Conservation (phyloP, 2,329 filamentous ascomycete genomes). For the Penicillium sp. region DNA sequence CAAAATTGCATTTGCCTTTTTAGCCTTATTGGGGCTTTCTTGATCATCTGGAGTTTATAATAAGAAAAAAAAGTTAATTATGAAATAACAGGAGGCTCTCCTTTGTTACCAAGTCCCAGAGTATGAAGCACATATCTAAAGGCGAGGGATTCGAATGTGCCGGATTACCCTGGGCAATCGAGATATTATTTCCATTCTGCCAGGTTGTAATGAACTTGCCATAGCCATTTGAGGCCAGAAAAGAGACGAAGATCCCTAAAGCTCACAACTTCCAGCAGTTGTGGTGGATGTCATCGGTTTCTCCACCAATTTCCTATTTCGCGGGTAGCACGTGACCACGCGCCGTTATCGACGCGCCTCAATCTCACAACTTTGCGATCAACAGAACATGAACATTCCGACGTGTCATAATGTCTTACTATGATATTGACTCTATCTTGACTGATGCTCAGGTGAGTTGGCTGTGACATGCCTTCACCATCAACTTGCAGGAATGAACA, state of each 20-base stretch:
- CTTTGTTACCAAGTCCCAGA: background rate
- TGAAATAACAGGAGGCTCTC: background rate
- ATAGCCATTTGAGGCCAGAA: background rate
- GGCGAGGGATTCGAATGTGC: background rate
- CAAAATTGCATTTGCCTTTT: no score
- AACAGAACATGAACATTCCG: constrained; percentile 1
- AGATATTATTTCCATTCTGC: no score
- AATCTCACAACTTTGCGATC: constrained; percentile 4
- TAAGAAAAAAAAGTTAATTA: background rate
- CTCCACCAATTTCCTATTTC: background rate
- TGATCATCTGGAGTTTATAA: background rate
- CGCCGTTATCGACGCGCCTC: constrained; percentile 13
- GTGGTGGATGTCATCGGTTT: background rate
- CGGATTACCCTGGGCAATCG: background rate
- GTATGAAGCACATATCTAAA: background rate
- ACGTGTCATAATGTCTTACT: constrained; percentile 42
- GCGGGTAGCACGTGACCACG: constrained; percentile 12
- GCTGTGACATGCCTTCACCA: background rate
- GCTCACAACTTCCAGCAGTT: background rate
- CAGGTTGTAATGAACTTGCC: background rate
- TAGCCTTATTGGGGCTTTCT: background rate
- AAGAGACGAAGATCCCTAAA: background rate
- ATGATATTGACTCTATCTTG: constrained; percentile 49
- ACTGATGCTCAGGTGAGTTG: constrained; percentile 44
- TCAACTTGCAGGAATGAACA: background rate